A percentile compares a stretch with the other conserved stretches of the same genome.
Conservation (phyloP, 805 yeast genomes). For the Cyberlindnera lachancei region DNA sequence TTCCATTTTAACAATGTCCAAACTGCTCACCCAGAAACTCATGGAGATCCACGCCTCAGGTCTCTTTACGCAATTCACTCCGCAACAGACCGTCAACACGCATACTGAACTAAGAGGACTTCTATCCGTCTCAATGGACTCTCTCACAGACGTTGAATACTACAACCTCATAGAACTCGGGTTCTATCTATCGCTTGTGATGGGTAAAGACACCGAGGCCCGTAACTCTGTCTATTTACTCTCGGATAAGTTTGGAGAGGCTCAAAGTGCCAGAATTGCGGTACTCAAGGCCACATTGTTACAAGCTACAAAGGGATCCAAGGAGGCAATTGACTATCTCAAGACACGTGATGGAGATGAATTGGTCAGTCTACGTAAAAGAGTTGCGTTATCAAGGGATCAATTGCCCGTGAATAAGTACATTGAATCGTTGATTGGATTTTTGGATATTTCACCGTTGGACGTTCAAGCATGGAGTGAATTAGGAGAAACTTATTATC, state of each 20-base stretch:
- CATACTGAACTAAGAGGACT: constrained; percentile 31
- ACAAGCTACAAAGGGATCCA: constrained; percentile 44
- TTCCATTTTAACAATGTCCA: too few relatives aligned
- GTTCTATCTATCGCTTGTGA: constrained; percentile 53
- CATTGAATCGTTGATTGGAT: constrained; percentile 45
- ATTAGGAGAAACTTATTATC: constrained; percentile 55
- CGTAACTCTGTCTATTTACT: constrained; percentile 55
- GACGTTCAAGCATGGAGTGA: constrained; percentile 79
- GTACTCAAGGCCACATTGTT: constrained; percentile 47
- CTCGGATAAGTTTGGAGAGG: constrained; percentile 58
- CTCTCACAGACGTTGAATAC: constrained; percentile 30
- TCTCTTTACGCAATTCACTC: constrained; percentile 40
- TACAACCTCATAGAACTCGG: constrained; percentile 63
- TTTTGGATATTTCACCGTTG: constrained; percentile 57
- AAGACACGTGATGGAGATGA: constrained; percentile 21
- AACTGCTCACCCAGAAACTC: constrained; percentile 23
- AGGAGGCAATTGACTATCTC: constrained; percentile 31
- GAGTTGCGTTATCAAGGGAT: constrained; percentile 14
- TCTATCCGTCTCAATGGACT: constrained; percentile 16
- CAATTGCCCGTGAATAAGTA: constrained; percentile 27
- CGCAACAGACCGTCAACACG: constrained; percentile 32
- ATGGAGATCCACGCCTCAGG: constrained; percentile 43
- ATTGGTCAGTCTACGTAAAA: constrained; percentile 17
- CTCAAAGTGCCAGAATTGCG: constrained; percentile 46
- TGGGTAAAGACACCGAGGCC: constrained; percentile 68